A percentile compares a stretch with the other conserved stretches of the same genome.
These are phyloP conservation scores for Volvox africanus DNA, from an alignment of 139 green algal genomes.

Conservation along the genomic window DNA sequence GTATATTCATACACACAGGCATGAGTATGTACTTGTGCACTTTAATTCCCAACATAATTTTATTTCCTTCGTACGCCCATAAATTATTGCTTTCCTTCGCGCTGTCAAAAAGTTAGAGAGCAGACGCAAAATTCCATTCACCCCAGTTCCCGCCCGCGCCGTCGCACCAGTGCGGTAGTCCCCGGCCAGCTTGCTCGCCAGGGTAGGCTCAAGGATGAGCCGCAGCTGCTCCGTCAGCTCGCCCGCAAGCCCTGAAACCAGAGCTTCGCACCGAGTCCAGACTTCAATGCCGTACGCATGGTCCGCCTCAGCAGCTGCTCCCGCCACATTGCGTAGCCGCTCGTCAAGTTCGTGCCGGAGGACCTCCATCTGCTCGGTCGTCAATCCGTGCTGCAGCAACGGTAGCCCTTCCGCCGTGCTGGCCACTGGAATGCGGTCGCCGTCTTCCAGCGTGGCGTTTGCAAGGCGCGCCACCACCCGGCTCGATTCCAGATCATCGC, in stretches of 20 bases:
- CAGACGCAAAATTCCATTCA: no score
- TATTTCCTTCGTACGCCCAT: no score
- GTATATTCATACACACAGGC: no score
- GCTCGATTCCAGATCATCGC: conserved; percentile 42
- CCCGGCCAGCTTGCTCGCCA: conserved; percentile 88
- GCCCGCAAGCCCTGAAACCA: conserved; percentile 77
- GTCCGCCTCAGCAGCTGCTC: conserved; percentile 38
- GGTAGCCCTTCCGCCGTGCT: not conserved
- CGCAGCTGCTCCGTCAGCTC: conserved; percentile 98
- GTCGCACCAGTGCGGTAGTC: conserved; percentile 89
- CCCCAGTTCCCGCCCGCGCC: not conserved
- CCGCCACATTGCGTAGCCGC: conserved; percentile 53
- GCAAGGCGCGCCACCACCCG: conserved; percentile 31
- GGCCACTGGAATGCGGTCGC: not conserved
- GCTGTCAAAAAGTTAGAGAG: no score
- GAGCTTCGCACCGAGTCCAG: conserved; percentile 87
- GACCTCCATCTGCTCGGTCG: conserved; percentile 43
- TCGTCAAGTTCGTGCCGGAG: conserved; percentile 74
- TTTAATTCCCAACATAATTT: no score
- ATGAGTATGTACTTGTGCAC: no score
- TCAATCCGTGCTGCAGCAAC: not conserved
- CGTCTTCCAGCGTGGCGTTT: conserved; percentile 18
- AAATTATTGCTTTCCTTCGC: no score
- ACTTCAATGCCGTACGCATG: conserved; percentile 64
- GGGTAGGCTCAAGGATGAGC: conserved; percentile 94